Percentiles rank a stretch among this genome's conserved stretches.
phyloP scores from a whole-genome alignment of 768 basidiomycete species.

The Megacollybia marginata region DNA sequence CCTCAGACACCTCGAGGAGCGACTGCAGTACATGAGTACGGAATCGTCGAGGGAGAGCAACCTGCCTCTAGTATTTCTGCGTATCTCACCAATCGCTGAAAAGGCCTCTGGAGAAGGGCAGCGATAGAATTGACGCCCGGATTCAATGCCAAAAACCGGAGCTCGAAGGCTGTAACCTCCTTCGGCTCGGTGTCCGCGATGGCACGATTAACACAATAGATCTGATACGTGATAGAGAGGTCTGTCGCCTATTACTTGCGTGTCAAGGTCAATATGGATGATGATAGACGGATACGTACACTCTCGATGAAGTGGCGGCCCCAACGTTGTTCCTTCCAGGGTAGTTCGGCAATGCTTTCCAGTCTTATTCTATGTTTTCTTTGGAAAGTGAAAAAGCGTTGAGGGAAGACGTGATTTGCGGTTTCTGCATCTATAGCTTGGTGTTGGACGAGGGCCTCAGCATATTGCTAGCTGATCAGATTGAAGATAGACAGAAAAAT shows the following conservation, averaged over 20 bases:
- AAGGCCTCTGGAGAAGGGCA: background rate
- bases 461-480: background rate
- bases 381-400: constrained; percentile 3
- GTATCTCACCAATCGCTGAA: constrained; percentile 1
- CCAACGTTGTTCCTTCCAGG: constrained; percentile 5
- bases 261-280: background rate
- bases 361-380: constrained; percentile 4
- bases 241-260: constrained; percentile 1
- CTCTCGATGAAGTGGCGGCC: constrained; percentile 2
- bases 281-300: background rate
- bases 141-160: no score
- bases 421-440: background rate
- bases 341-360: constrained; percentile 1
- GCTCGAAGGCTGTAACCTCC: background rate
- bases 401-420: constrained; percentile 1
- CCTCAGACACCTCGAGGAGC: background rate
- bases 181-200: background rate
- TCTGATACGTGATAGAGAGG: constrained; percentile 1
- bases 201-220: constrained; percentile 4
- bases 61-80: background rate
- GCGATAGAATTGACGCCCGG: background rate
- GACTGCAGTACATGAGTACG: background rate
- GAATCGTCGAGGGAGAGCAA: background rate
- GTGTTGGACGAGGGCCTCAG: background rate
- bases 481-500: background rate